phyloP scores from a whole-genome alignment of 768 basidiomycete species.

The Lactifluus rugatus region DNA sequence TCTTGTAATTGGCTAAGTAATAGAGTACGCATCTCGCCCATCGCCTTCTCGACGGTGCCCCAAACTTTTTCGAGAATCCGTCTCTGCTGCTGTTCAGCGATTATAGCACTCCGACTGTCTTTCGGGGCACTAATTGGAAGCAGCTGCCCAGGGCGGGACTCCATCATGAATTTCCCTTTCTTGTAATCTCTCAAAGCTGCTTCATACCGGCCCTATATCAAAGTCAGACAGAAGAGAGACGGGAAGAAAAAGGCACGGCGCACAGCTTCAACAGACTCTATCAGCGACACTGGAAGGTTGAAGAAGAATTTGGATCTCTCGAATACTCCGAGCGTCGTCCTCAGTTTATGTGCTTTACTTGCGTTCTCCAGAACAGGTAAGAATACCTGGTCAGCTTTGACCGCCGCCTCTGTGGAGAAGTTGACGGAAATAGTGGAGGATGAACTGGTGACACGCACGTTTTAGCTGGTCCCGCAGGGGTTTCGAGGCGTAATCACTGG shows the following conservation, averaged over 20 bases:
- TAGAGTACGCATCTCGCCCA: slow-evolving; percentile 79
- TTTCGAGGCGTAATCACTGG: slow-evolving; percentile 73
- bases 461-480: slow-evolving; percentile 80
- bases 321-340: slow-evolving; percentile 89
- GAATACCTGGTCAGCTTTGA: slow-evolving; percentile 92
- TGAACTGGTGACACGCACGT: slow-evolving; percentile 37
- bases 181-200: slow-evolving; percentile 92
- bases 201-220: slow-evolving; percentile 83
- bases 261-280: slow-evolving; percentile 84
- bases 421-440: not conserved
- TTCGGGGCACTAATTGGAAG: slow-evolving; percentile 58
- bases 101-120: slow-evolving; percentile 39
- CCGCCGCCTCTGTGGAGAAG: slow-evolving; percentile 57
- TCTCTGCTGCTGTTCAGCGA: slow-evolving; percentile 70
- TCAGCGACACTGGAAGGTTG: slow-evolving; percentile 86
- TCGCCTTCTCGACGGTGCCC: slow-evolving; percentile 88
- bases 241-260: slow-evolving; percentile 23
- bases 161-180: slow-evolving; percentile 86
- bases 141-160: slow-evolving; percentile 81
- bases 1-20: slow-evolving; percentile 77
- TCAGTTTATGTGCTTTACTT: slow-evolving; percentile 85
- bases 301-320: slow-evolving; percentile 98
- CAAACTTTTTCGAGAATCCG: slow-evolving; percentile 95
- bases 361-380: slow-evolving; percentile 93
- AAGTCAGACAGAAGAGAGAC: not conserved